Base-by-base conservation (phyloP, 192 early-diverging fungal genomes). In the Coemansia sp. region DNA sequence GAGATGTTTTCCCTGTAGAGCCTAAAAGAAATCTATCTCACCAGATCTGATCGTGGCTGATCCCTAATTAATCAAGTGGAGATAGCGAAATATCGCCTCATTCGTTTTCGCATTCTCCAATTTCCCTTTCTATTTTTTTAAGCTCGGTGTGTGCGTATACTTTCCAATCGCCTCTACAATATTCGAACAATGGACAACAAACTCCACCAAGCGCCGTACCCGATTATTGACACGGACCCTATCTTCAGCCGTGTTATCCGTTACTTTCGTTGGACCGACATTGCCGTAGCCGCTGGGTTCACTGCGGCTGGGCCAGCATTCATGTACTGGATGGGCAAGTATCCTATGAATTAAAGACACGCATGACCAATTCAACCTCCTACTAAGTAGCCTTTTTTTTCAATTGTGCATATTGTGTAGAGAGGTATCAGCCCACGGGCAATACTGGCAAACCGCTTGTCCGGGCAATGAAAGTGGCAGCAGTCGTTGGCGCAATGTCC, bases 201-300 rank as follows among this genome's bases (percentile, higher is more conserved):
- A 19, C 66, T 76, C 37, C 80, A 77, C 75, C 73, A 86, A 57
- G 78, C 87, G 15, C 87, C 91, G 48, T 95, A 91, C 85, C 89
- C 87, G 37, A 86, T 94, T 73, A 93, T 98, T 71, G 94, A 92
- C 79, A 90, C 87, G 58, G 92, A 98, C 73, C 97, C 97, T 27
- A 93, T 95, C 74, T 91, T 98, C 76, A 85, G 73, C 70, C 89
- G 94, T 55, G 93, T 98, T 2, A 85, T 98, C 63, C 79, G 91
- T 44, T 98, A 96, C 87, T 92, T 98, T 75, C 89, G 97, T 57
- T 70, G 87, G 38, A 85, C 86, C 15, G 97, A 98, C 82, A 90
- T 90, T 66, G 86, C 75, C 42, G 69, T 86, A 45, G 85, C 87
- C 79, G 90, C 82, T 50, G 88, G 78, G 6, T 69, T 89, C 23